A percentile compares a stretch with the other conserved stretches of the same genome.
These are phyloP conservation scores for Murraya koenigii DNA, from an alignment of 345 rosid genomes.

Conservation along the genomic window DNA sequence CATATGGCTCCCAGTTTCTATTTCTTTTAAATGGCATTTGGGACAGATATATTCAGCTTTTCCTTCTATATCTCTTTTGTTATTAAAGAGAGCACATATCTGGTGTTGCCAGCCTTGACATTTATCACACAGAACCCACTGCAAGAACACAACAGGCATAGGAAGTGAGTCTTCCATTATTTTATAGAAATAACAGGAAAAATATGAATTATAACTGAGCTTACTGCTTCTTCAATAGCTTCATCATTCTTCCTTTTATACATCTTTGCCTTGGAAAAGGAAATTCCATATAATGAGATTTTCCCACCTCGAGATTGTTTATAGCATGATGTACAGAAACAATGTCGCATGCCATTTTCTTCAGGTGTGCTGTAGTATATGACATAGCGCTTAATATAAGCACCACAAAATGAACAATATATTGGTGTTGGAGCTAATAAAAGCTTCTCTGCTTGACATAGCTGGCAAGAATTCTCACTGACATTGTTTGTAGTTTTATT, in stretches of 20 bases:
- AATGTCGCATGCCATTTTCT: constrained; percentile 28
- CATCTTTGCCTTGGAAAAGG: constrained; percentile 35
- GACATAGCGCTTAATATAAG: constrained; percentile 27
- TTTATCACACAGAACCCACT: constrained; percentile 62
- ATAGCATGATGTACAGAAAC: constrained; percentile 43
- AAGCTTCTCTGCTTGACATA: constrained; percentile 39
- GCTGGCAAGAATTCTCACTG: constrained; percentile 39
- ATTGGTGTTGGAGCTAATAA: constrained; percentile 38
- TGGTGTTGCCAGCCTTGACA: constrained; percentile 62
- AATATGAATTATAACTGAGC: constrained; percentile 5
- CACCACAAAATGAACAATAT: constrained; percentile 43
- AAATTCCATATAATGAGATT: constrained; percentile 27
- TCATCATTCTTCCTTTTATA: constrained; percentile 32
- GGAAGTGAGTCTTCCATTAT: constrained; percentile 1
- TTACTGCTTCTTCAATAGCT: constrained; percentile 42
- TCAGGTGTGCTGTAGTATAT: constrained; percentile 37
- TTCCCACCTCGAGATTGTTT: constrained; percentile 17
- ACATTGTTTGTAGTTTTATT: not conserved
- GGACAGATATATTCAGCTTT: constrained; percentile 47
- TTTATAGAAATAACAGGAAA: not conserved
- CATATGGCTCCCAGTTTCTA: constrained; percentile 19
- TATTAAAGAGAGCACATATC: constrained; percentile 63
- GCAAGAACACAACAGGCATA: constrained; percentile 16
- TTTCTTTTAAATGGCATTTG: constrained; percentile 45
- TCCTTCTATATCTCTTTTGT: constrained; percentile 33